phyloP scores from a whole-genome alignment of 116 monocot species.

The Papilionanthe hybrid region DNA sequence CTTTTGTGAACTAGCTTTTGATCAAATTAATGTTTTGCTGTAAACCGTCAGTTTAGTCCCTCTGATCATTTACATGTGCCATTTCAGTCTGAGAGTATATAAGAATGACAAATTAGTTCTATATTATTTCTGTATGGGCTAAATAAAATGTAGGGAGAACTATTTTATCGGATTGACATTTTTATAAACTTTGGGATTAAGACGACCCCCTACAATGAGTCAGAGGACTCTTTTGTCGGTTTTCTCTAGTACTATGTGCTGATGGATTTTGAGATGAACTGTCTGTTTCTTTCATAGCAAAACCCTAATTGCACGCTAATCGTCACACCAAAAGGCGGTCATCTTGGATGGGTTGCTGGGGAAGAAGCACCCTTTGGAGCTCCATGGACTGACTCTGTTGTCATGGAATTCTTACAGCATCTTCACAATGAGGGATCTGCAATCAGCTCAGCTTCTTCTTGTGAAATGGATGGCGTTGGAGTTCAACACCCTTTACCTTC shows the following conservation, averaged over 20 bases:
- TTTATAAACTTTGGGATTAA: no score
- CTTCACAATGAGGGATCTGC: conserved; percentile 26
- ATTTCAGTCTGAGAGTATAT: no score
- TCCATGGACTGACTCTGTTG: conserved; percentile 82
- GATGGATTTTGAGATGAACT: background rate
- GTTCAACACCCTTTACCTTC: background rate
- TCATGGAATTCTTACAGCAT: conserved; percentile 79
- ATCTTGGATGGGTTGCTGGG: conserved; percentile 89
- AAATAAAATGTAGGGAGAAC: no score
- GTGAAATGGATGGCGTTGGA: conserved; percentile 2
- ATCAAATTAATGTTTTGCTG: no score
- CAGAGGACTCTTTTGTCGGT: no score
- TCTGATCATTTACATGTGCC: no score
- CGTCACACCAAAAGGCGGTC: conserved; percentile 84
- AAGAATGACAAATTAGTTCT: no score
- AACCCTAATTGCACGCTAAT: conserved; percentile 68
- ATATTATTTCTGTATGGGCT: no score
- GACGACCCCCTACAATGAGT: no score
- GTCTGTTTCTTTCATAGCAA: conserved; percentile 28
- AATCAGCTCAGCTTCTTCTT: background rate
- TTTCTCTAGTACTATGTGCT: background rate
- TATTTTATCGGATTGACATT: no score
- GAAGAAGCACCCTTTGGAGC: conserved; percentile 80
- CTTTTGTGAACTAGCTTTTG: no score
- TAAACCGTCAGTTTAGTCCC: no score